Evolutionary conservation across 2,329 filamentous ascomycete species (phyloP), one percentile per base, ranked within the genome.

Genomic region (Allantophomopsis cytisporea): DNA sequence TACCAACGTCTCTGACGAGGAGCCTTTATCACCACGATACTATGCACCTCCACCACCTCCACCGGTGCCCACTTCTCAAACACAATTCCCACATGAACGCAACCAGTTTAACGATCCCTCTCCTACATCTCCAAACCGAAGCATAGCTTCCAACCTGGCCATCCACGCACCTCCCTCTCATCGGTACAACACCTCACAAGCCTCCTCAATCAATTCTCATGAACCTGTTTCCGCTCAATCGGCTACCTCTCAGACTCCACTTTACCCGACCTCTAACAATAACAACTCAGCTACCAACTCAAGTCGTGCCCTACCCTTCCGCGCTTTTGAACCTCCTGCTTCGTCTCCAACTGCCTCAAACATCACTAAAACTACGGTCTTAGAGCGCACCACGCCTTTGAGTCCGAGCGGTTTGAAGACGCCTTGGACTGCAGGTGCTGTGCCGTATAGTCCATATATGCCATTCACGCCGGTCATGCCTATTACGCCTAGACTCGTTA

Each of bases 361-460:
- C 39, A 68, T 62, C 4, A 74, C 73, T 20, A 80, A 77, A 60
- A 74, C 79, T 54, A 81, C 76, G 0, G 71, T 77, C 1, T 73
- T 81, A 45, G 75, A 80, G 50, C 64, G 76, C 23, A 62, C 60
- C 2, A 36, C 37, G 16, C 69, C 71, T 2, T 51, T 73, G 41
- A 73, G 73, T 3, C 76, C 77, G 1, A 68, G 66, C 1, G 73
- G 70, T 1, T 64, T 74, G 17, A 71, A 70, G 35, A 80, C 76
- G 2, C 83, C 81, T 0, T 72, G 64, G 55, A 76, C 70, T 2
- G 74, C 71, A 4, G 67, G 65, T 16, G 68, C 74, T 1, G 71
- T 78, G 16, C 83, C 83, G 2, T 88, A 88, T 57, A 76, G 73
- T 40, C 81, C 83, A 0, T 89, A 88, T 49, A 83, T 88, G 63